A percentile compares a stretch with the other conserved stretches of the same genome.
Conservation (phyloP, 352 stramenopile genomes). For the Pythium vanterpoolii region DNA sequence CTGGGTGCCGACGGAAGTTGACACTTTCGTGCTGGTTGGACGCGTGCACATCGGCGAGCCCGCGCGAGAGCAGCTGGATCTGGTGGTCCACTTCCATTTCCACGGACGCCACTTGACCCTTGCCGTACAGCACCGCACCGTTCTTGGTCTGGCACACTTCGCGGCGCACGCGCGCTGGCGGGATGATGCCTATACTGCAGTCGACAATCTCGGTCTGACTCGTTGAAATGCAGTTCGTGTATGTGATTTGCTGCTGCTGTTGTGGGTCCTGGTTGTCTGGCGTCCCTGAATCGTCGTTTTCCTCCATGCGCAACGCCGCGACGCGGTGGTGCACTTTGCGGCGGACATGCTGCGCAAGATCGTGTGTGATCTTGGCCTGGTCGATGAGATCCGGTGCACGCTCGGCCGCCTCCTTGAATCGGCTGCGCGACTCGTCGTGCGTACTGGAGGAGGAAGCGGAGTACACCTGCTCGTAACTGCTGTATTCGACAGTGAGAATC, state of each 20-base stretch:
- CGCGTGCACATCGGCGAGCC: constrained; percentile 9
- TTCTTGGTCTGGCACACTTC: constrained; percentile 23
- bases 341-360: constrained; percentile 66
- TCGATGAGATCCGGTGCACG: constrained; percentile 60
- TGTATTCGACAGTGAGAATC: constrained; percentile 4
- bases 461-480: constrained; percentile 2
- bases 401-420: constrained; percentile 48
- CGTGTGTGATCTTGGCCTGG: constrained; percentile 55
- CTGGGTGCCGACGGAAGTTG: constrained; percentile 11
- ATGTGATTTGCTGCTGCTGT: constrained; percentile 18
- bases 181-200: constrained; percentile 22
- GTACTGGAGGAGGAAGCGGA: neutral
- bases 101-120: neutral
- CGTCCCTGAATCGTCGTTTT: constrained; percentile 25
- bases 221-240: constrained; percentile 3
- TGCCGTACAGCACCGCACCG: constrained; percentile 21
- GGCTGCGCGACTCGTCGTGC: constrained; percentile 27
- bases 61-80: constrained; percentile 17
- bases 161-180: constrained; percentile 17
- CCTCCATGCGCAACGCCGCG: constrained; percentile 58
- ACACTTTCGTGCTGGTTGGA: constrained; percentile 19
- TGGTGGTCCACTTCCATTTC: constrained; percentile 22
- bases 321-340: constrained; percentile 56
- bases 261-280: constrained; percentile 30
- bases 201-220: constrained; percentile 7